Evolutionary conservation across 1,284 basidiomycete genomes (phyloP).

Genomic region (Rhodofomes roseus): DNA sequence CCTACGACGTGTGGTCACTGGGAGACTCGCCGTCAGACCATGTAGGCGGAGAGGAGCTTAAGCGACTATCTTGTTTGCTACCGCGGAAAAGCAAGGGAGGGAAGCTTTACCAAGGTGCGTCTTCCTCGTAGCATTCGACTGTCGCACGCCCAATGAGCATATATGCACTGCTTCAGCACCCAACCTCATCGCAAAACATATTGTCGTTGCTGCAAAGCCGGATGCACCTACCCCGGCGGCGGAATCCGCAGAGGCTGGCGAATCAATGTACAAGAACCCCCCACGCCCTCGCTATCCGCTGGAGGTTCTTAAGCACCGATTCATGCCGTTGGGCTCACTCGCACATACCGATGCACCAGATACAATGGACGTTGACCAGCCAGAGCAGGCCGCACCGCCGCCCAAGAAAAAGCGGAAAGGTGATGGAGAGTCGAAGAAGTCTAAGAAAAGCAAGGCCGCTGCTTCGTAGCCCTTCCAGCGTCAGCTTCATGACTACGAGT

Average conservation of each 20-base stretch:
- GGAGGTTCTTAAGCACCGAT: constrained; percentile 59
- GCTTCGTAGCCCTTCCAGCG: constrained; percentile 2
- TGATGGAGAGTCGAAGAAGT: constrained; percentile 40
- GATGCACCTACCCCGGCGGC: constrained; percentile 33
- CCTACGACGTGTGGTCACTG: constrained; percentile 66
- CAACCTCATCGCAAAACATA: constrained; percentile 50
- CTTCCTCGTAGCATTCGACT: background rate
- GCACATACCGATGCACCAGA: constrained; percentile 15
- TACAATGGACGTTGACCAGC: constrained; percentile 24
- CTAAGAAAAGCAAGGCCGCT: constrained; percentile 33
- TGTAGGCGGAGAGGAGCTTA: constrained; percentile 61
- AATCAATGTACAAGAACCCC: constrained; percentile 42
- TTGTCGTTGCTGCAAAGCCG: constrained; percentile 53
- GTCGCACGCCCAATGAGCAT: background rate
- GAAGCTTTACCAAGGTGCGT: constrained; percentile 53
- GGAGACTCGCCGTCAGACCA: constrained; percentile 36
- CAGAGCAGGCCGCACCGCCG: too few relatives aligned
- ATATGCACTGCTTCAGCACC: constrained; percentile 40
- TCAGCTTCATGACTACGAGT: background rate
- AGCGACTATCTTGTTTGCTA: constrained; percentile 53
- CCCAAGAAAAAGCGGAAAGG: constrained; percentile 44
- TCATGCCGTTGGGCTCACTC: constrained; percentile 59
- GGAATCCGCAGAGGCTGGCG: constrained; percentile 18
- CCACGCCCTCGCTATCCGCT: constrained; percentile 55
- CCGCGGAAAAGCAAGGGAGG: constrained; percentile 60